Evolutionary conservation across 2,329 filamentous ascomycete species (phyloP).

Genomic region (Sarocladium strictum): DNA sequence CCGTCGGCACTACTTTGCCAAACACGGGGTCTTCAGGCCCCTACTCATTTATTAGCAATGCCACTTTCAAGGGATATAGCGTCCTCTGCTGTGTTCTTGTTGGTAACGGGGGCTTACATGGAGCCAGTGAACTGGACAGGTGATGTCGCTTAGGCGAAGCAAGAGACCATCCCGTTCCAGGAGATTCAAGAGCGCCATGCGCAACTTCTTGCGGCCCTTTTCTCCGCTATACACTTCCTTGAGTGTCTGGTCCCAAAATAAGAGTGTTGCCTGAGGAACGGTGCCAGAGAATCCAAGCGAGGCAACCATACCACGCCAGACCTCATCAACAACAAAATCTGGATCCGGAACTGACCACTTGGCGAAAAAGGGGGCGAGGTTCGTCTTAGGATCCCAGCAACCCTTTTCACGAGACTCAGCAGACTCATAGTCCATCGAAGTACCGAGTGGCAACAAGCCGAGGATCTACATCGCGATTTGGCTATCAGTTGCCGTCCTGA

Average conservation of each 20-base stretch:
- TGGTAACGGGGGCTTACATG: conserved; percentile 29
- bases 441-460: conserved; percentile 42
- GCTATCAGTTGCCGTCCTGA: conserved; percentile 5
- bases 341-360: conserved; percentile 36
- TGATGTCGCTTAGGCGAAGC: conserved; percentile 37
- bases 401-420: conserved; percentile 36
- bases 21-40: conserved; percentile 40
- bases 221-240: conserved; percentile 42
- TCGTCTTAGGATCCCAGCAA: conserved; percentile 42
- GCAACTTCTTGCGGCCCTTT: conserved; percentile 41
- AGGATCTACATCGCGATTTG: conserved; percentile 29
- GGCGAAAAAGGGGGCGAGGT: conserved; percentile 35
- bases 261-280: conserved; percentile 27
- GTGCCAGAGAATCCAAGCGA: conserved; percentile 39
- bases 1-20: conserved; percentile 30
- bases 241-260: conserved; percentile 41
- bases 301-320: conserved; percentile 39
- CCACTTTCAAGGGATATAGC: not conserved
- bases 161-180: conserved; percentile 42
- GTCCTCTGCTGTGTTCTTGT: not conserved
- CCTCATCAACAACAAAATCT: conserved; percentile 40
- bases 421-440: conserved; percentile 49
- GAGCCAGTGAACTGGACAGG: conserved; percentile 47
- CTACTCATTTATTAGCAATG: conserved; percentile 20
- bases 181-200: conserved; percentile 38